Conservation (phyloP, 176 grass and related monocot species). For the Miscanthus lutarioriparius region DNA sequence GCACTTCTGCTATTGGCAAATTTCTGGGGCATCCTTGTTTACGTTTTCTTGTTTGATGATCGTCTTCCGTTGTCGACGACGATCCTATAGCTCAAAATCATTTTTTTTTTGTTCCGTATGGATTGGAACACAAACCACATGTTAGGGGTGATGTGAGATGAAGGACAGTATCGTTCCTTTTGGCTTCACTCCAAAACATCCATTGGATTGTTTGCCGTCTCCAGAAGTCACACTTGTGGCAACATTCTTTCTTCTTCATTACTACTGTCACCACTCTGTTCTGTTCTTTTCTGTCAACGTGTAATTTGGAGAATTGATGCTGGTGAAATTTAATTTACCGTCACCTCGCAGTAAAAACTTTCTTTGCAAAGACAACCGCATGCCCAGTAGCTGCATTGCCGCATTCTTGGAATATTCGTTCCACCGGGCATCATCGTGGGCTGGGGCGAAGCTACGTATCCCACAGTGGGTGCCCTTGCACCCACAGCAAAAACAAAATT, state of each 20-base stretch:
- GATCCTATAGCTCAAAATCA: background rate
- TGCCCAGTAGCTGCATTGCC: background rate
- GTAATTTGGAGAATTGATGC: background rate
- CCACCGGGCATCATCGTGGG: background rate
- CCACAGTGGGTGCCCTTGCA: too few species aligned
- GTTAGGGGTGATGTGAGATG: background rate
- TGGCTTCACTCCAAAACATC: background rate
- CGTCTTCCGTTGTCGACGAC: background rate
- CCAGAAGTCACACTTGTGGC: background rate
- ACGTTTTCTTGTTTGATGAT: background rate
- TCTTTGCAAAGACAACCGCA: background rate
- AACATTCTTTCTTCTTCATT: background rate
- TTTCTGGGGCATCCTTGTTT: background rate
- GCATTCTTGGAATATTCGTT: background rate
- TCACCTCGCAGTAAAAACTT: background rate
- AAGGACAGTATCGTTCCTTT: background rate
- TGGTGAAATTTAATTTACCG: background rate
- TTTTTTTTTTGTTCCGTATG: background rate
- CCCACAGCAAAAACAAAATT: too few species aligned
- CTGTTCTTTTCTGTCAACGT: background rate
- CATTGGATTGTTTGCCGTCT: background rate
- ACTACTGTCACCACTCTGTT: background rate
- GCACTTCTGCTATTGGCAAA: background rate
- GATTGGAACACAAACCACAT: background rate
- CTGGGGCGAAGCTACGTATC: too few species aligned